phyloP scores from a whole-genome alignment of 2,329 filamentous ascomycete species.

The Epichloe brachyelytri region DNA sequence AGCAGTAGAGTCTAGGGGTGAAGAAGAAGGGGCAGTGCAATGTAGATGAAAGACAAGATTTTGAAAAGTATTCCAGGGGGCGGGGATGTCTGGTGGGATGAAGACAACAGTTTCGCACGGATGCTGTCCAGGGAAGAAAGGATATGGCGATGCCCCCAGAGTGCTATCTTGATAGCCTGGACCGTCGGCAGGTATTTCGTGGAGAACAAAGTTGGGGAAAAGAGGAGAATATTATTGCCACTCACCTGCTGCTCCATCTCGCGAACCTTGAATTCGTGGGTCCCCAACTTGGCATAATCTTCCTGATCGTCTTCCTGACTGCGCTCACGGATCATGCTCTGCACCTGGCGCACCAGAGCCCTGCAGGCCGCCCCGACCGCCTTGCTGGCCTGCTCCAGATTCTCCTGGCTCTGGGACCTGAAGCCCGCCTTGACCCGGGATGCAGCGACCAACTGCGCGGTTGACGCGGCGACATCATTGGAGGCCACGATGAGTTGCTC shows the following conservation, averaged over 20 bases:
- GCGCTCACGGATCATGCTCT: conserved; percentile 82
- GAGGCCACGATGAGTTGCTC: conserved; percentile 97
- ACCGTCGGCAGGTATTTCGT: neutral
- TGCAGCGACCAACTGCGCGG: conserved; percentile 90
- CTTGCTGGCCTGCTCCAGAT: conserved; percentile 80
- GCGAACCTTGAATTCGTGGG: conserved; percentile 94
- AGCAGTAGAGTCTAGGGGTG: neutral
- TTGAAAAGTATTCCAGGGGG: neutral
- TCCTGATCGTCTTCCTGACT: conserved; percentile 69
- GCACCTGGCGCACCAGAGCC: conserved; percentile 80
- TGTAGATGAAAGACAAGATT: neutral
- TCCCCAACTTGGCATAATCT: conserved; percentile 78
- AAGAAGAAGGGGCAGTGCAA: neutral
- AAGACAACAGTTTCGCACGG: neutral
- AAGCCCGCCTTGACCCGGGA: conserved; percentile 94
- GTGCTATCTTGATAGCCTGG: neutral
- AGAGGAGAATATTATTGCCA: conserved; percentile 18
- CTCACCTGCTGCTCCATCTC: conserved; percentile 99
- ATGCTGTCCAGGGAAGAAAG: no score
- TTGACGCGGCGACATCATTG: conserved; percentile 92
- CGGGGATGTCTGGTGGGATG: neutral
- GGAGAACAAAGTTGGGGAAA: neutral
- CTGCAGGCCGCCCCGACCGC: conserved; percentile 84
- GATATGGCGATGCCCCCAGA: no score
- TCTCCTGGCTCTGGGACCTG: conserved; percentile 94